phyloP scores from a whole-genome alignment of 148 eudicot genomes.

The Dianthus caryophyllus region DNA sequence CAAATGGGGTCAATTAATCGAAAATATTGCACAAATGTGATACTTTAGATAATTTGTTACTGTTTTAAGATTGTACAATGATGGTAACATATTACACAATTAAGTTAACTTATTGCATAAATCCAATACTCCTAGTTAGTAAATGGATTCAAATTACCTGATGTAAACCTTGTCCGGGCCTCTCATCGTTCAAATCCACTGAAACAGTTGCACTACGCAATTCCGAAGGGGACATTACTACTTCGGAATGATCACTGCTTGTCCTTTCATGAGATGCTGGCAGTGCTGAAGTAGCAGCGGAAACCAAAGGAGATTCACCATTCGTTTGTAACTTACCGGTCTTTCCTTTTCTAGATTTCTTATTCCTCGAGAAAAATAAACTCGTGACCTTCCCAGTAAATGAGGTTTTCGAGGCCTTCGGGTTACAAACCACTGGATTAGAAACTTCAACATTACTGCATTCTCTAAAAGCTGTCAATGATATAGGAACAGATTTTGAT shows the following conservation, averaged over 20 bases:
- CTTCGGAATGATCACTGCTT: conserved; percentile 27
- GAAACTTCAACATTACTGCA: conserved; percentile 32
- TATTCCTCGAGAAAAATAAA: conserved; percentile 74
- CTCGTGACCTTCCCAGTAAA: conserved; percentile 70
- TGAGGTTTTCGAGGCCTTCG: conserved; percentile 42
- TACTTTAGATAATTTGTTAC: no score
- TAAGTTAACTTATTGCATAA: no score
- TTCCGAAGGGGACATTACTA: conserved; percentile 27
- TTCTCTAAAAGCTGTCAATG: conserved; percentile 40
- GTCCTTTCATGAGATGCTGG: conserved; percentile 26
- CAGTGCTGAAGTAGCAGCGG: conserved; percentile 22
- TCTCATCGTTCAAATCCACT: conserved; percentile 25
- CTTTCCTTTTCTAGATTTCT: conserved; percentile 47
- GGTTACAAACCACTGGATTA: conserved; percentile 32
- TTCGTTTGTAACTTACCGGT: conserved; percentile 31
- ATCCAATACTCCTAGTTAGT: no score
- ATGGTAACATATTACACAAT: no score
- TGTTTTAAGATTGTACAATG: no score
- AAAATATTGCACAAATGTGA: no score
- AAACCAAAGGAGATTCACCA: conserved; percentile 26
- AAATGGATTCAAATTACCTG: conserved; percentile 44
- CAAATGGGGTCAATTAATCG: no score
- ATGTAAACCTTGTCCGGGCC: conserved; percentile 30
- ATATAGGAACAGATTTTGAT: conserved; percentile 82
- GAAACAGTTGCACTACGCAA: conserved; percentile 24